These are phyloP conservation scores for Eutrema salsugineum DNA, from an alignment of 441 rosid genomes.

Conservation along the genomic window DNA sequence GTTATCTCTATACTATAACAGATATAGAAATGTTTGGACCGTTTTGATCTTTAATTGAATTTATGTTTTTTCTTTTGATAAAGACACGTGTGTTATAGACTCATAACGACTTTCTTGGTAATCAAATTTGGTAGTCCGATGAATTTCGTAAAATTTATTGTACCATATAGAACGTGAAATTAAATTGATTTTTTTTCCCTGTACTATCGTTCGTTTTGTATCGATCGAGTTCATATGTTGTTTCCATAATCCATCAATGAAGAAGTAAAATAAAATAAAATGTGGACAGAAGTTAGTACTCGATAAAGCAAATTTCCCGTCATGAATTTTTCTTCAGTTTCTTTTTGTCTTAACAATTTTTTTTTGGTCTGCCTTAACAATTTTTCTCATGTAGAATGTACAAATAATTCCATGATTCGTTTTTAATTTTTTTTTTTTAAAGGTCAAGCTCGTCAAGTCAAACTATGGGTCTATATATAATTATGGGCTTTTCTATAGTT, in stretches of 20 bases:
- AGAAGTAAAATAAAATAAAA: no score
- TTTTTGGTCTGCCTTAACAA: no score
- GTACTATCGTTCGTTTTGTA: no score
- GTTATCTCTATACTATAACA: background rate
- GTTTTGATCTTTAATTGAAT: background rate
- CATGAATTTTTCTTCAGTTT: background rate
- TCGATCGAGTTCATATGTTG: no score
- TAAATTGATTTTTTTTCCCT: no score
- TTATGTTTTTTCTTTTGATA: background rate
- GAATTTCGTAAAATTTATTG: background rate
- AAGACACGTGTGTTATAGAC: background rate
- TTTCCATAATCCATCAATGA: background rate
- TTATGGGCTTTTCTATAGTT: background rate
- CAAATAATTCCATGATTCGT: background rate
- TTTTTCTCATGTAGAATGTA: background rate
- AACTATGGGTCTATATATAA: background rate
- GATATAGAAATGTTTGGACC: slow-evolving; percentile 14
- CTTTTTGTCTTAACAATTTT: no score
- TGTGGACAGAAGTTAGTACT: background rate
- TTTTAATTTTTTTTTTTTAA: no score
- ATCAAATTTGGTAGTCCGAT: background rate
- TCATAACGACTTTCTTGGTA: background rate
- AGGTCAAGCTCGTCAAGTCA: background rate
- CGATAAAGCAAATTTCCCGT: background rate
- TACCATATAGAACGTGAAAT: no score